These are phyloP conservation scores for Wallemia mellicola DNA, from an alignment of 1,284 basidiomycete species.

Conservation along the genomic window DNA sequence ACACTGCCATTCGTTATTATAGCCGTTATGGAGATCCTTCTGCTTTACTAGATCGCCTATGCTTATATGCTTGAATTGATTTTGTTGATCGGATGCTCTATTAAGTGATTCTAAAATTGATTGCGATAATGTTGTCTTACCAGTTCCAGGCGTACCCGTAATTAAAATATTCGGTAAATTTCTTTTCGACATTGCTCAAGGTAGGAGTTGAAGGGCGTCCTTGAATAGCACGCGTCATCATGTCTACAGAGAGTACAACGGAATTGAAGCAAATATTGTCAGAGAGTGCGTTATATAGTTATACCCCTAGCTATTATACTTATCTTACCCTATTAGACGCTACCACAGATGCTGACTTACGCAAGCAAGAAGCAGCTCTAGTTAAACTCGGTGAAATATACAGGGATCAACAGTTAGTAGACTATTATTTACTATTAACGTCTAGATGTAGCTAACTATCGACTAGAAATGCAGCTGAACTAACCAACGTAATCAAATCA, in stretches of 20 bases:
- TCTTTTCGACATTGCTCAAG: constrained; percentile 17
- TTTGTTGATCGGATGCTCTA: constrained; percentile 27
- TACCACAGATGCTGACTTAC: constrained; percentile 27
- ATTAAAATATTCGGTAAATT: constrained; percentile 66
- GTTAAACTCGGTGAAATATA: constrained; percentile 66
- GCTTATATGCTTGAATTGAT: constrained; percentile 41
- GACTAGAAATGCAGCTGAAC: constrained; percentile 57
- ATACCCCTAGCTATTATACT: too few species aligned
- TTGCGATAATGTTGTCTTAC: constrained; percentile 25
- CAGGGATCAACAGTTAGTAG: constrained; percentile 44
- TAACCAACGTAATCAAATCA: constrained; percentile 59
- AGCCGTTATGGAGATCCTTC: constrained; percentile 49
- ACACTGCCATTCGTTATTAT: constrained; percentile 76
- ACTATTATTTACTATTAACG: background rate
- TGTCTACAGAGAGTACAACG: constrained; percentile 11
- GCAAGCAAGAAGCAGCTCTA: constrained; percentile 61
- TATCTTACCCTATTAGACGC: too few species aligned
- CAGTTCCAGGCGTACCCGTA: constrained; percentile 32
- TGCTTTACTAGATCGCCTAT: constrained; percentile 70
- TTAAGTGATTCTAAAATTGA: constrained; percentile 6
- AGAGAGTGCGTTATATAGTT: too few species aligned
- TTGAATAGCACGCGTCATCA: constrained; percentile 12
- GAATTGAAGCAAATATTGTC: background rate
- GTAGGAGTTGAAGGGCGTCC: constrained; percentile 11
- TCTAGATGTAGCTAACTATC: background rate